Evolutionary conservation across 768 basidiomycete genomes (phyloP).

Genomic region (Daedalea quercina): DNA sequence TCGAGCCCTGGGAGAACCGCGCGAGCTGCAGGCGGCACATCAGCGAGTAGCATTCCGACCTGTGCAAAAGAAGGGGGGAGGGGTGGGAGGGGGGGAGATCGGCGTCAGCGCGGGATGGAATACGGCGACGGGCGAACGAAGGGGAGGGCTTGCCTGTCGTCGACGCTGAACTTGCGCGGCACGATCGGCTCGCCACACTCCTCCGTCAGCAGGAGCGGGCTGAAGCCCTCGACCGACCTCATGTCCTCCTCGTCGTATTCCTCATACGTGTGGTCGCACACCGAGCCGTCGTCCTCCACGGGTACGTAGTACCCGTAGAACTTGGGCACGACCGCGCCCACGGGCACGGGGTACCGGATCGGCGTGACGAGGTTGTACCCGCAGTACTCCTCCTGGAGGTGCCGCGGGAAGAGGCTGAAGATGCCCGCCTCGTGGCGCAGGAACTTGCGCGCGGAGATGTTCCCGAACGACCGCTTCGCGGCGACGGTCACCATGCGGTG

Average conservation of each 20-base stretch:
- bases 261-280: conserved; percentile 7
- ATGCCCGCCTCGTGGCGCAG: conserved; percentile 33
- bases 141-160: too few relatives aligned
- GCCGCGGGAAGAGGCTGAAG: conserved; percentile 37
- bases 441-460: conserved; percentile 8
- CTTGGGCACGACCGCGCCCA: conserved; percentile 49
- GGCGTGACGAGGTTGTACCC: conserved; percentile 40
- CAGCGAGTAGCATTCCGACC: conserved; percentile 26
- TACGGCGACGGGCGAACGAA: too few relatives aligned
- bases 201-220: conserved; percentile 41
- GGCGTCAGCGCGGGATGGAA: too few relatives aligned
- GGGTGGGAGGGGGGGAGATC: too few relatives aligned
- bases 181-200: conserved; percentile 36
- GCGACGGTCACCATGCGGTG: conserved; percentile 21
- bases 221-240: conserved; percentile 13
- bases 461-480: conserved; percentile 18
- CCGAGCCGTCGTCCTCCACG: conserved; percentile 5
- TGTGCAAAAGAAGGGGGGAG: conserved; percentile 5
- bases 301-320: conserved; percentile 56
- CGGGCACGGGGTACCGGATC: conserved; percentile 37
- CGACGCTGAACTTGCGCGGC: conserved; percentile 15
- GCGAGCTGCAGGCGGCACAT: conserved; percentile 34
- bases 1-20: conserved; percentile 34
- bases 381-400: conserved; percentile 43
- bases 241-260: conserved; percentile 6